phyloP scores from a whole-genome alignment of 1,284 basidiomycete species.

The Austroboletus niveus region DNA sequence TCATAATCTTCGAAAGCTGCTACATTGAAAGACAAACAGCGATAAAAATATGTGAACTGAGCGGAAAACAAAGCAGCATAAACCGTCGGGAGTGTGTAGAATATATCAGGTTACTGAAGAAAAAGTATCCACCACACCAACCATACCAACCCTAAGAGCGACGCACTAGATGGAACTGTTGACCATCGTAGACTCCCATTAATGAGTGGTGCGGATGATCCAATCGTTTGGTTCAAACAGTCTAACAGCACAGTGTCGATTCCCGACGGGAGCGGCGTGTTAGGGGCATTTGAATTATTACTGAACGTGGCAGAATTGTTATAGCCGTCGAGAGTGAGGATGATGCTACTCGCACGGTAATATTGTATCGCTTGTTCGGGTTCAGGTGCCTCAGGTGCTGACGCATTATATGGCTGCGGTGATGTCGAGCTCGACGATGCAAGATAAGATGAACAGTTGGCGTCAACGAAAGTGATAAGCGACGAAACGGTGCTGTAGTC shows the following conservation, averaged over 20 bases:
- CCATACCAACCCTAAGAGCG: conserved; percentile 15
- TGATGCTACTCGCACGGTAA: conserved; percentile 39
- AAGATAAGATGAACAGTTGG: conserved; percentile 44
- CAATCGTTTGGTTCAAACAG: conserved; percentile 48
- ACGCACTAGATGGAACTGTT: not conserved
- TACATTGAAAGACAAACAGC: too few relatives aligned
- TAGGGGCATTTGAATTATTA: conserved; percentile 27
- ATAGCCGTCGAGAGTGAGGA: conserved; percentile 44
- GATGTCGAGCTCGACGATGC: conserved; percentile 21
- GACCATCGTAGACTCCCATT: conserved; percentile 11
- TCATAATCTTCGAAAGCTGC: too few relatives aligned
- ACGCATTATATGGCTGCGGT: conserved; percentile 20
- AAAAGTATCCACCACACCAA: conserved; percentile 16
- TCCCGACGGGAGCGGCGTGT: conserved; percentile 36
- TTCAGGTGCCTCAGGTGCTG: conserved; percentile 12
- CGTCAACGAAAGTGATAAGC: conserved; percentile 45
- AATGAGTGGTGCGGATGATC: conserved; percentile 36
- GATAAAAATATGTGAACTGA: too few relatives aligned
- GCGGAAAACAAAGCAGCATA: too few relatives aligned
- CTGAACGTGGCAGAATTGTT: conserved; percentile 38
- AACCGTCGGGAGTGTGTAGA: too few relatives aligned
- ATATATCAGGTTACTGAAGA: not conserved
- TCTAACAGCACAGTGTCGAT: conserved; percentile 39
- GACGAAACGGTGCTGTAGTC: conserved; percentile 55
- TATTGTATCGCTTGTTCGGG: conserved; percentile 41